phyloP scores from a whole-genome alignment of 208 protist genomes.

The Trypanosoma cruzi region DNA sequence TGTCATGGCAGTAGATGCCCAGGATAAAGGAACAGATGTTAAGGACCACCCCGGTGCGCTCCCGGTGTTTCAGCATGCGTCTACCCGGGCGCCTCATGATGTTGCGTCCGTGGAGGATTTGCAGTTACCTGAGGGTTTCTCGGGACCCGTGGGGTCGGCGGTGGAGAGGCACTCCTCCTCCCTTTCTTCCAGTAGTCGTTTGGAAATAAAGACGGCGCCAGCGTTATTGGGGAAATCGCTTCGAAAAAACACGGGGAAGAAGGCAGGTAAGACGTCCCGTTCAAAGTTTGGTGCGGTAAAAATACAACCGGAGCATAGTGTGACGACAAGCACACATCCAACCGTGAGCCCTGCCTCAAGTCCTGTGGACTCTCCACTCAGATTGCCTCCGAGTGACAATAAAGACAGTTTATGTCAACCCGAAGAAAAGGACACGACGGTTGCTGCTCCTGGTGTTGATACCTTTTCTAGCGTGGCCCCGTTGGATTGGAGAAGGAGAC shows the following conservation, averaged over 20 bases:
- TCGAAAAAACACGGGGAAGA: neutral
- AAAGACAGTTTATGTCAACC: neutral
- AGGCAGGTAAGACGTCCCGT: neutral
- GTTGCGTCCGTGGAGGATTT: neutral
- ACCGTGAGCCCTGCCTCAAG: neutral
- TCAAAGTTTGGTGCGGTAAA: slow-evolving; percentile 28
- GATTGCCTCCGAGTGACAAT: neutral
- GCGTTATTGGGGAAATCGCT: neutral
- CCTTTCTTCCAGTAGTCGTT: neutral
- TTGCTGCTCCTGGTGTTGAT: too few species aligned
- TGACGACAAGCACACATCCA: neutral
- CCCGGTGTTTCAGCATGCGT: neutral
- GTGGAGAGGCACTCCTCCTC: neutral
- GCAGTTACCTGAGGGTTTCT: neutral
- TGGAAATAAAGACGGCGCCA: neutral
- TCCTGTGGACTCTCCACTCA: neutral
- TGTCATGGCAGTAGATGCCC: neutral
- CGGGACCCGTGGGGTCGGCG: neutral
- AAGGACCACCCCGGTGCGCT: too few species aligned
- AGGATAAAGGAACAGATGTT: neutral
- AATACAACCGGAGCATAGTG: neutral
- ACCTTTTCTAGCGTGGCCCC: neutral
- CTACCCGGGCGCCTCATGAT: too few species aligned
- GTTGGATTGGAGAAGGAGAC: neutral
- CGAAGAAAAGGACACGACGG: neutral